Base-by-base conservation (phyloP, 2,329 filamentous ascomycete genomes). In the Aspergillus sp. region DNA sequence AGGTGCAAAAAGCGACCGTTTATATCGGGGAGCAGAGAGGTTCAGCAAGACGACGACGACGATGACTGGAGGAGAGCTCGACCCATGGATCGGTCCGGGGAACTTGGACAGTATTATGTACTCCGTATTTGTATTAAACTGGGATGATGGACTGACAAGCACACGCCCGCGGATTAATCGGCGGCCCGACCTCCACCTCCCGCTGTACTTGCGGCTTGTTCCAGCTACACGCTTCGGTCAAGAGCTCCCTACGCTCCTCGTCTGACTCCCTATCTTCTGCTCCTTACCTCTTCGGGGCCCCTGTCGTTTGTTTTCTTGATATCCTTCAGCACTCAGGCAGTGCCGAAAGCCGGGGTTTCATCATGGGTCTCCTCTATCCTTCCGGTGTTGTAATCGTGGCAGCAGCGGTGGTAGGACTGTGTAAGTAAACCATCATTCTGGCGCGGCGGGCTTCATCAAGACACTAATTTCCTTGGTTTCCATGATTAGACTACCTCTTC, bases 401-500 rank as follows among this genome's bases (percentile, higher is more conserved):
- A 73, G 81, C 93, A 70, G 81, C 85, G 60, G 83, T 95, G 62
- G 87, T 93, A 70, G 91, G 89, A 84, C 82, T 87, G 78, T 95
- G 91, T 96, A 86, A 78, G 91, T 72, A 55, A 21, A 21, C 50
- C 52, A 61, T 36, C 53, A 19, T 45, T 38, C 41, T 61, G 21
- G 19, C n/a, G 8, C 39, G 59, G 58, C 57, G 63, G 57, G 25
- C 36, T 12, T 23, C 41, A 51, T 50, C 53, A 45, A 60, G 55
- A 38, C 45, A 63, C 69, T 70, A 65, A 69, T 50, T 19, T 62
- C 57, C 56, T 57, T 52, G 60, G 61, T 58, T 55, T 65, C 39
- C 48, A 17, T 51, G 57, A 63, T 43, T 67, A 99, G 95, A 99
- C 81, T 96, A 99, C 92, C 91, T 99, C 77, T 97, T 99, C 77